phyloP scores from a whole-genome alignment of 306 rosid genomes.

The Fragaria ananassa region DNA sequence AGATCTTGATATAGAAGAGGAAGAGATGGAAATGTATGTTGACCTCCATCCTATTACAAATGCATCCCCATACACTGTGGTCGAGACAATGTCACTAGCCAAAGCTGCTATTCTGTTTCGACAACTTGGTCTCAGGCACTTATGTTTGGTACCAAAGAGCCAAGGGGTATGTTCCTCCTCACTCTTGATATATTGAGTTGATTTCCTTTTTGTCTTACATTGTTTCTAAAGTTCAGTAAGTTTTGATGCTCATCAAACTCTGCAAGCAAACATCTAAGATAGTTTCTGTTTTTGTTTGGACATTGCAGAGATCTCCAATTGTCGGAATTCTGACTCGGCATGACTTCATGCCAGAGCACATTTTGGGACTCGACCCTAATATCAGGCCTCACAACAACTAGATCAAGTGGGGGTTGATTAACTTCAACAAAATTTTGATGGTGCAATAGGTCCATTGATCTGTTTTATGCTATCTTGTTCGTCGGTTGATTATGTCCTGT shows the following conservation, averaged over 20 bases:
- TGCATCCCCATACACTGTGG: constrained; percentile 64
- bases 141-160: constrained; percentile 70
- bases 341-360: constrained; percentile 92
- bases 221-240: background rate
- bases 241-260: background rate
- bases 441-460: background rate
- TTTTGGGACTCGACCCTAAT: constrained; percentile 78
- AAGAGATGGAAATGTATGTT: constrained; percentile 77
- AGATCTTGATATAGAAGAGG: constrained; percentile 63
- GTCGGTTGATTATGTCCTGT: background rate
- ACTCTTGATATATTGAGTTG: background rate
- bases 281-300: background rate
- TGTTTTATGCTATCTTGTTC: background rate
- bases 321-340: constrained; percentile 93
- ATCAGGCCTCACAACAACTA: constrained; percentile 42
- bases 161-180: constrained; percentile 51
- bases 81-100: constrained; percentile 75
- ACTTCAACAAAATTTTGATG: background rate
- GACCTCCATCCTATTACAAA: constrained; percentile 77
- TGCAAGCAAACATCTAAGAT: background rate
- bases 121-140: constrained; percentile 71
- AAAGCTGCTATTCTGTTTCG: constrained; percentile 81
- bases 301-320: constrained; percentile 78
- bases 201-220: background rate
- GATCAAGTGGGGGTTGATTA: constrained; percentile 10